phyloP scores from a whole-genome alignment of 2,329 filamentous ascomycete species.

The Ascochyta fabae region DNA sequence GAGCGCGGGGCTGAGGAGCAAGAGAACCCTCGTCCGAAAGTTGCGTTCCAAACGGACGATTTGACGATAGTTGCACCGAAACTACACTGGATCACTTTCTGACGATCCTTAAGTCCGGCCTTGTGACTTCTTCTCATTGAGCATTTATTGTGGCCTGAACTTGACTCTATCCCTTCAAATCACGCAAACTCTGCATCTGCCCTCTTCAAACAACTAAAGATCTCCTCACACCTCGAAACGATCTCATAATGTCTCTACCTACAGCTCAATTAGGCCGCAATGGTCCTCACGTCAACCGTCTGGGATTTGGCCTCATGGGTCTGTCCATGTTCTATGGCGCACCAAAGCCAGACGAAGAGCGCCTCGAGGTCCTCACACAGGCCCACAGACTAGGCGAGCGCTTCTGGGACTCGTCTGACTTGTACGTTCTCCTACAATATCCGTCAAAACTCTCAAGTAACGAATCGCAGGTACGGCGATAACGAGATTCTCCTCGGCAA shows the following conservation, averaged over 20 bases:
- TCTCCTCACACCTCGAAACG: background rate
- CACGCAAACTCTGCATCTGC: no score
- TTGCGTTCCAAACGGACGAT: no score
- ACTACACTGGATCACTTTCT: background rate
- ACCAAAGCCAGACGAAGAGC: slow-evolving; percentile 58
- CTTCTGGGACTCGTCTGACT: slow-evolving; percentile 37
- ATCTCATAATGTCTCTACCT: slow-evolving; percentile 42
- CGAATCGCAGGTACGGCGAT: slow-evolving; percentile 32
- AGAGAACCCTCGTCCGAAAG: background rate
- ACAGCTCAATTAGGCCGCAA: slow-evolving; percentile 59
- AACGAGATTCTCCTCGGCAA: slow-evolving; percentile 45
- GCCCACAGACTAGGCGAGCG: slow-evolving; percentile 58
- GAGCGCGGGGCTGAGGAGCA: background rate
- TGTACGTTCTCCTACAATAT: slow-evolving; percentile 21
- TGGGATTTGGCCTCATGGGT: slow-evolving; percentile 65
- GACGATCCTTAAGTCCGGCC: slow-evolving; percentile 1
- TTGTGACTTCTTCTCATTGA: background rate
- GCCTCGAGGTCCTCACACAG: slow-evolving; percentile 59
- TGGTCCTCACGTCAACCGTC: slow-evolving; percentile 58
- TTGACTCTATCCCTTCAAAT: background rate
- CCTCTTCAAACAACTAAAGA: background rate
- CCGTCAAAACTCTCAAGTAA: background rate
- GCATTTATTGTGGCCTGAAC: background rate
- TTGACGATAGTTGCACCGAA: background rate
- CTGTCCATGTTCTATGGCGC: slow-evolving; percentile 55